A percentile compares a stretch with the other conserved stretches of the same genome.
phyloP scores from a whole-genome alignment of 306 rosid species.

The Cucurbita ficifolia region DNA sequence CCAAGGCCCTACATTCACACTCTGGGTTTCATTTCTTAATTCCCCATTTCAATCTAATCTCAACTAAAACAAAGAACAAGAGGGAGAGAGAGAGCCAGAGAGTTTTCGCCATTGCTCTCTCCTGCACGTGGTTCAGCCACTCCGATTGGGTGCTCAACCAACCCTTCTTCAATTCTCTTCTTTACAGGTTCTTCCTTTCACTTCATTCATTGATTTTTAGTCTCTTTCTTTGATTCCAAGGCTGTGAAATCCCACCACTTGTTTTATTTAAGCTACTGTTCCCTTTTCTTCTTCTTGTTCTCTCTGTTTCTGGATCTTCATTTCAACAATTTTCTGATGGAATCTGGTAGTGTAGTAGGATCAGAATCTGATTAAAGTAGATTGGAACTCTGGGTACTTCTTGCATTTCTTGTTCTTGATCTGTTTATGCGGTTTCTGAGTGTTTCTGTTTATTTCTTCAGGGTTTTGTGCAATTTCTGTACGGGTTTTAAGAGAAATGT shows the following conservation, averaged over 20 bases:
- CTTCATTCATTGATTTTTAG: constrained; percentile 33
- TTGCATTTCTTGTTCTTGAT: constrained; percentile 13
- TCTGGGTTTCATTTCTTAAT: constrained; percentile 8
- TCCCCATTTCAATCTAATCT: not conserved
- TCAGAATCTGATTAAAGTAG: not conserved
- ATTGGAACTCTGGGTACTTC: constrained; percentile 14
- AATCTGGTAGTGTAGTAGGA: not conserved
- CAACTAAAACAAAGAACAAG: constrained; percentile 1
- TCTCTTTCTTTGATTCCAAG: constrained; percentile 21
- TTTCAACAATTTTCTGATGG: constrained; percentile 10
- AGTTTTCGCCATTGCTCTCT: not conserved
- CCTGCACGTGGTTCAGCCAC: constrained; percentile 67
- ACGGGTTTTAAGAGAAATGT: constrained; percentile 22
- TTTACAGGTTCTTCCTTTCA: constrained; percentile 26
- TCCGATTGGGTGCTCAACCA: constrained; percentile 25
- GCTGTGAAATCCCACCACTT: not conserved
- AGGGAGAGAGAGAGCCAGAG: not conserved
- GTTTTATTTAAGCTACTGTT: too few species aligned
- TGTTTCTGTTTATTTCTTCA: not conserved
- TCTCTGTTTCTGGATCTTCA: constrained; percentile 24
- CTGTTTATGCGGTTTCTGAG: not conserved
- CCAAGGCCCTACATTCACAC: constrained; percentile 31
- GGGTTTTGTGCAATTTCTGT: constrained; percentile 14
- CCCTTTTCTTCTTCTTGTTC: constrained; percentile 14
- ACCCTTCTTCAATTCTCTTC: constrained; percentile 19